Percentiles rank a stretch among this genome's conserved stretches.
Evolutionary conservation across 2,329 filamentous ascomycete species (phyloP).

Genomic region (Penicillium frequentans): DNA sequence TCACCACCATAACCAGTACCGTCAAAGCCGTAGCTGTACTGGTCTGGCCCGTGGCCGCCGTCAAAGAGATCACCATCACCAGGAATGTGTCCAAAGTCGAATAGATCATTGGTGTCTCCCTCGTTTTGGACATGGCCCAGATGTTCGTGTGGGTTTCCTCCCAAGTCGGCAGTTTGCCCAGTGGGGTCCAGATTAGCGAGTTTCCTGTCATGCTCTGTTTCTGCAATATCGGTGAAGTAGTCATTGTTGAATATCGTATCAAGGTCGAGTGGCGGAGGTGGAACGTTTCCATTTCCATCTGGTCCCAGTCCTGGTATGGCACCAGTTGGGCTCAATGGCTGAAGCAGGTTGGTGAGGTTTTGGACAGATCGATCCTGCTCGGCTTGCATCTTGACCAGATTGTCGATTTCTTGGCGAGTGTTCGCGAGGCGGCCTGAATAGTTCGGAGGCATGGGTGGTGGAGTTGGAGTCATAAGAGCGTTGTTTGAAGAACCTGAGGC

Average conservation of each 20-base stretch:
- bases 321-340: slow-evolving; percentile 77
- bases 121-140: slow-evolving; percentile 21
- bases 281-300: slow-evolving; percentile 38
- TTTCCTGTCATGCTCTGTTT: slow-evolving; percentile 31
- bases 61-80: slow-evolving; percentile 35
- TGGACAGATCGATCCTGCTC: slow-evolving; percentile 77
- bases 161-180: slow-evolving; percentile 13
- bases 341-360: slow-evolving; percentile 70
- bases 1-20: slow-evolving; percentile 25
- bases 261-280: slow-evolving; percentile 52
- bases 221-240: slow-evolving; percentile 51
- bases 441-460: slow-evolving; percentile 55
- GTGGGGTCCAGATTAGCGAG: slow-evolving; percentile 22
- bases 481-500: slow-evolving; percentile 49
- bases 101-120: slow-evolving; percentile 40
- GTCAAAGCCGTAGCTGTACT: slow-evolving; percentile 38
- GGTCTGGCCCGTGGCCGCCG: slow-evolving; percentile 22
- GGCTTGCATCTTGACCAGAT: slow-evolving; percentile 73
- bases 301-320: slow-evolving; percentile 68
- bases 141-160: slow-evolving; percentile 17
- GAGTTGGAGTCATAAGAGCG: slow-evolving; percentile 56
- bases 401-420: slow-evolving; percentile 74
- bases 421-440: slow-evolving; percentile 55
- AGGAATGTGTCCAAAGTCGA: slow-evolving; percentile 43
- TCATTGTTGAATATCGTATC: slow-evolving; percentile 60